Conservation (phyloP, 1,284 basidiomycete species). For the Ustilago esculenta region DNA sequence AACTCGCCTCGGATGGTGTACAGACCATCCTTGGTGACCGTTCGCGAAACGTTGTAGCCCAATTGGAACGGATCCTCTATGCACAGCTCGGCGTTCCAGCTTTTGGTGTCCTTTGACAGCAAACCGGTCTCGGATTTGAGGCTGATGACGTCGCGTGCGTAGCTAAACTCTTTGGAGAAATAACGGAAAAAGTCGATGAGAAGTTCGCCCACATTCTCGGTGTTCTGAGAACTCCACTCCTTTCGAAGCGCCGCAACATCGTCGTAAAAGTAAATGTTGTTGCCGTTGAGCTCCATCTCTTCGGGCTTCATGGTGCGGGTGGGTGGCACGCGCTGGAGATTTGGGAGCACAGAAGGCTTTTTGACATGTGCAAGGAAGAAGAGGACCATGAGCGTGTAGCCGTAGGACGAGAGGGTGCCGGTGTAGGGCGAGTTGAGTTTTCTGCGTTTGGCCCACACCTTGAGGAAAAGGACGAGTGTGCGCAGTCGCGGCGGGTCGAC, state of each 20-base stretch:
- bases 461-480: slow-evolving; percentile 94
- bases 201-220: slow-evolving; percentile 91
- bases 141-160: slow-evolving; percentile 89
- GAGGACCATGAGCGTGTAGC: slow-evolving; percentile 95
- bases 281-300: slow-evolving; percentile 77
- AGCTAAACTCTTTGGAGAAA: slow-evolving; percentile 91
- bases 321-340: slow-evolving; percentile 68
- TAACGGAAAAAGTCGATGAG: slow-evolving; percentile 98
- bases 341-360: slow-evolving; percentile 66
- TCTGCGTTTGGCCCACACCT: slow-evolving; percentile 97
- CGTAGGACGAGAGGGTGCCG: slow-evolving; percentile 95
- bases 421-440: slow-evolving; percentile 99
- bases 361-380: slow-evolving; percentile 98
- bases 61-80: slow-evolving; percentile 91
- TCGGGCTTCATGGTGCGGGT: slow-evolving; percentile 69
- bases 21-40: slow-evolving; percentile 93
- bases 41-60: slow-evolving; percentile 93
- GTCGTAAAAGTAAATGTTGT: slow-evolving; percentile 85
- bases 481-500: slow-evolving; percentile 92
- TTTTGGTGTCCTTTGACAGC: slow-evolving; percentile 87
- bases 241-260: slow-evolving; percentile 90
- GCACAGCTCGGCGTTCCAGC: slow-evolving; percentile 82
- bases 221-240: slow-evolving; percentile 92
- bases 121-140: slow-evolving; percentile 81
- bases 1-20: slow-evolving; percentile 98